These are phyloP conservation scores for Tetrapisispora nanseiensis DNA, from an alignment of 805 yeast genomes.

Conservation along the genomic window DNA sequence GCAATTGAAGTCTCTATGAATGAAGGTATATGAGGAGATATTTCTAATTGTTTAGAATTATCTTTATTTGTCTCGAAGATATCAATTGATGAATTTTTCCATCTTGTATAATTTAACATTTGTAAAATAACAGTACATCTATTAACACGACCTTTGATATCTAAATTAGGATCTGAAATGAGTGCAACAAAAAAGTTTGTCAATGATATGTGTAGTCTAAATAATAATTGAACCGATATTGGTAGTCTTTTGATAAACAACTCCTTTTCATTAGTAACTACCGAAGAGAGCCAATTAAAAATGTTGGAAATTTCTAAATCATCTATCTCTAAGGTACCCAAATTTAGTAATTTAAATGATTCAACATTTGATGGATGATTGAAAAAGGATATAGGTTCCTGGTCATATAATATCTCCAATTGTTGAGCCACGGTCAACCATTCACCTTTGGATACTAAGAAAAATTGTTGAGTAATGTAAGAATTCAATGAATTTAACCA, in stretches of 20 bases:
- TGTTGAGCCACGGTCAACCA: constrained; percentile 73
- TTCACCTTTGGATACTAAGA: constrained; percentile 42
- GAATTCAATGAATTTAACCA: constrained; percentile 58
- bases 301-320: constrained; percentile 56
- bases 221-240: constrained; percentile 51
- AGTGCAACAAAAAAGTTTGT: constrained; percentile 55
- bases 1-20: constrained; percentile 72
- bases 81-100: constrained; percentile 54
- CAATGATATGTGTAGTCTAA: constrained; percentile 58
- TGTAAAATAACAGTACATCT: constrained; percentile 61
- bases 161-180: constrained; percentile 51
- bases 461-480: constrained; percentile 47
- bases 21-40: constrained; percentile 58
- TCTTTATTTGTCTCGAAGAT: constrained; percentile 32
- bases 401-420: constrained; percentile 58
- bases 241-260: constrained; percentile 49
- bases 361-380: constrained; percentile 15
- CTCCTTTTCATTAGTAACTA: constrained; percentile 35
- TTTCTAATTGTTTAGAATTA: constrained; percentile 11
- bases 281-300: constrained; percentile 56
- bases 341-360: constrained; percentile 13
- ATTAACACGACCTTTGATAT: constrained; percentile 49
- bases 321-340: constrained; percentile 34
- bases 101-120: constrained; percentile 52
- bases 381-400: constrained; percentile 47